A percentile compares a stretch with the other conserved stretches of the same genome.
These are phyloP conservation scores for Chenopodium formosanum DNA, from an alignment of 148 eudicot species.

Conservation along the genomic window DNA sequence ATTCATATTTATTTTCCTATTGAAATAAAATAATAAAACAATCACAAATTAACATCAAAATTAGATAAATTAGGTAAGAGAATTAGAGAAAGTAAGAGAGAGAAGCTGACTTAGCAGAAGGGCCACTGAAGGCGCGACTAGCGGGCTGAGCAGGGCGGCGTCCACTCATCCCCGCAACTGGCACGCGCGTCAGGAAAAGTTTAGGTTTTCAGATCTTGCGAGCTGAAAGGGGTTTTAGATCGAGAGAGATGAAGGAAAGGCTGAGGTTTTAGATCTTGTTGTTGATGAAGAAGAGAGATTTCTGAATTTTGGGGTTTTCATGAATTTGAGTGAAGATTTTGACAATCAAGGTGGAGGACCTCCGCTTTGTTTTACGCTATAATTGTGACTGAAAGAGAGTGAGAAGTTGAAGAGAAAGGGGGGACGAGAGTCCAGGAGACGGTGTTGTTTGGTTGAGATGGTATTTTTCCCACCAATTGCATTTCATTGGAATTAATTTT, in stretches of 20 bases:
- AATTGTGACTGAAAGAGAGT: no score
- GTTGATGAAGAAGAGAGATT: neutral
- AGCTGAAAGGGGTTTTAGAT: neutral
- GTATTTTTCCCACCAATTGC: no score
- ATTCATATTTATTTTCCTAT: no score
- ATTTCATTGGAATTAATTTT: no score
- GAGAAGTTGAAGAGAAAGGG: no score
- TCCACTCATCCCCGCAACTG: neutral
- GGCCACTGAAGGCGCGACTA: neutral
- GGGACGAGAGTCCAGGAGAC: no score
- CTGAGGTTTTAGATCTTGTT: neutral
- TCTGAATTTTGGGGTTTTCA: neutral
- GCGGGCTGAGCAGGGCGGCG: neutral
- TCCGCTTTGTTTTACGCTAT: no score
- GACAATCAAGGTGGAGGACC: neutral
- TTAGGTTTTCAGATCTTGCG: neutral
- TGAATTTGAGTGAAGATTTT: no score
- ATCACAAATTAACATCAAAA: neutral
- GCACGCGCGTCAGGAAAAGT: neutral
- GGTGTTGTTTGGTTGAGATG: no score
- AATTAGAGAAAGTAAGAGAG: neutral
- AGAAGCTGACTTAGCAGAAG: neutral
- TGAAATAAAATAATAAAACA: no score
- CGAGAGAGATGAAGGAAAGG: neutral
- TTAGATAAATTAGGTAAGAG: neutral